phyloP scores from a whole-genome alignment of 352 stramenopile species.

The Pythium coloratum region DNA sequence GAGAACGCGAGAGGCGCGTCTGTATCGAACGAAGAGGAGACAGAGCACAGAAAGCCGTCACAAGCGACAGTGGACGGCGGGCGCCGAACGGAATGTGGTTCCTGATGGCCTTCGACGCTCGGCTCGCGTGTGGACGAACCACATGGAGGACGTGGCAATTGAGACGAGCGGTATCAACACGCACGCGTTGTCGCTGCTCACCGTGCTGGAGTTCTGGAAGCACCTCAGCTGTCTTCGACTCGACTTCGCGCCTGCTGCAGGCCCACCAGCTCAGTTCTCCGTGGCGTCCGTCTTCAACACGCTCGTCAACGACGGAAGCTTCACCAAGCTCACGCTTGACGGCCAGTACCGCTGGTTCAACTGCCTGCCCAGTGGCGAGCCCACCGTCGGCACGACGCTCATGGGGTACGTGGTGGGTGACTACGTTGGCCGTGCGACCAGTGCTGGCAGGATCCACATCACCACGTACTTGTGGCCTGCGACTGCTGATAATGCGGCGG shows the following conservation, averaged over 20 bases:
- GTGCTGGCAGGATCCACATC: constrained; percentile 9
- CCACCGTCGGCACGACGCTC: constrained; percentile 14
- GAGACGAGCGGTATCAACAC: no score
- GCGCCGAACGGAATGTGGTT: no score
- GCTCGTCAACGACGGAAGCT: not conserved
- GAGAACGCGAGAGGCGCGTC: no score
- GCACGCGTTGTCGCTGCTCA: no score
- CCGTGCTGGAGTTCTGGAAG: not conserved
- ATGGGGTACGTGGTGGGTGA: constrained; percentile 16
- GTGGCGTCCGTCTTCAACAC: constrained; percentile 13
- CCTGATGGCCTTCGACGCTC: no score
- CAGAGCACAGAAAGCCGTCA: no score
- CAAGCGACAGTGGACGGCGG: no score
- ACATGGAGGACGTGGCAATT: no score
- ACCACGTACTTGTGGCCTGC: constrained; percentile 15
- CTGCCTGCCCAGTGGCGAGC: constrained; percentile 7
- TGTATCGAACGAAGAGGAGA: no score
- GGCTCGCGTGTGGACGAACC: no score
- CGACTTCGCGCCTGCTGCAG: not conserved
- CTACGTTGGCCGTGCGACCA: constrained; percentile 8
- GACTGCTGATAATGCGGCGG: not conserved
- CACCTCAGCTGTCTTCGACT: not conserved
- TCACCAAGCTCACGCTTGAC: constrained; percentile 11
- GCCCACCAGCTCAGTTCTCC: not conserved
- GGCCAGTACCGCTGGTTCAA: constrained; percentile 15